Percentiles rank a stretch among this genome's conserved stretches.
phyloP scores from a whole-genome alignment of 306 rosid species.

The Trifolium repens region DNA sequence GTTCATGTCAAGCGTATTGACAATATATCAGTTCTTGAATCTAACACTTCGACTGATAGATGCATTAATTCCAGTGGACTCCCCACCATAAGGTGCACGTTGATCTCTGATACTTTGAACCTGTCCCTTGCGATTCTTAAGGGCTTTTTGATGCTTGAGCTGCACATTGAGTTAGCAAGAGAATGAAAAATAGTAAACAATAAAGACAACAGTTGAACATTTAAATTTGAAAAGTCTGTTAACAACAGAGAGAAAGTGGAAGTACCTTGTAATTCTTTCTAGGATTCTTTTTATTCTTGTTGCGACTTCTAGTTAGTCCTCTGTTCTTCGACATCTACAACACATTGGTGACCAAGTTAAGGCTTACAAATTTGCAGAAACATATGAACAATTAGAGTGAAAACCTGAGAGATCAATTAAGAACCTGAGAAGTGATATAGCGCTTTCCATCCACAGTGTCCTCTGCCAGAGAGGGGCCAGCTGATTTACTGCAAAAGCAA shows the following conservation, averaged over 20 bases:
- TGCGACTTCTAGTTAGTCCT: constrained; percentile 77
- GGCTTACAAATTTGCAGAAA: not conserved
- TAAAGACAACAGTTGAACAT: constrained; percentile 4
- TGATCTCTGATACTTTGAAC: constrained; percentile 66
- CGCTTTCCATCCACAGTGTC: constrained; percentile 83
- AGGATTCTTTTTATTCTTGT: constrained; percentile 81
- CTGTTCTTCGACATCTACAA: constrained; percentile 78
- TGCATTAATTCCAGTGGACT: constrained; percentile 77
- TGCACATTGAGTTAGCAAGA: constrained; percentile 44
- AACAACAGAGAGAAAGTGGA: not conserved
- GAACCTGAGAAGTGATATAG: constrained; percentile 64
- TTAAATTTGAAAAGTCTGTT: not conserved
- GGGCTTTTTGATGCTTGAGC: constrained; percentile 77
- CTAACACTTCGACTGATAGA: constrained; percentile 73
- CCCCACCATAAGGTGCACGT: constrained; percentile 70
- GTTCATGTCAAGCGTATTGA: constrained; percentile 15
- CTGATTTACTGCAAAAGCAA: constrained; percentile 52
- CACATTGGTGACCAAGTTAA: constrained; percentile 25
- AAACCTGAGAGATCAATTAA: constrained; percentile 4
- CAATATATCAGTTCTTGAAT: constrained; percentile 53
- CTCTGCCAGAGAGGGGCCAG: constrained; percentile 55
- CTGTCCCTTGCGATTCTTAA: constrained; percentile 66
- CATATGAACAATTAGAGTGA: not conserved
- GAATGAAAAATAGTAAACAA: not conserved
- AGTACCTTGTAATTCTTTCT: constrained; percentile 94